phyloP scores from a whole-genome alignment of 371 early-diverging fungal species.

The Mucor lusitanicus region DNA sequence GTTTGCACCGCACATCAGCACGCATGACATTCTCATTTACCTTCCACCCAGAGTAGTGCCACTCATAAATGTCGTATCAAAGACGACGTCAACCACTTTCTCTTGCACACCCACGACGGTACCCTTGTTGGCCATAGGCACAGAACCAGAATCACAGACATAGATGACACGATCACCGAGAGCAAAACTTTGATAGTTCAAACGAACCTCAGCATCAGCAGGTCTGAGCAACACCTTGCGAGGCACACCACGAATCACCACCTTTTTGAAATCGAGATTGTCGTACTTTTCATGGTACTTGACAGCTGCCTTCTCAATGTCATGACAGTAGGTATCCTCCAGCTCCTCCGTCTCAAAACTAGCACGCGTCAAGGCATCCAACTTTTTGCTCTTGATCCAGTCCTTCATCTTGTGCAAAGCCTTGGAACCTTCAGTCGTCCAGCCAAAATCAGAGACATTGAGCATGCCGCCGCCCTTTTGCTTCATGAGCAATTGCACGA shows the following conservation, averaged over 20 bases:
- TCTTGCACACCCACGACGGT: constrained; percentile 83
- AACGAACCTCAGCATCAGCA: constrained; percentile 67
- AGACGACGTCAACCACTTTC: constrained; percentile 77
- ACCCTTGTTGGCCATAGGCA: constrained; percentile 82
- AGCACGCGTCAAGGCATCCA: constrained; percentile 68
- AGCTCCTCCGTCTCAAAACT: constrained; percentile 69
- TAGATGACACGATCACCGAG: constrained; percentile 90
- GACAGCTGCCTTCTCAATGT: constrained; percentile 58
- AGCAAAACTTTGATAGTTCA: constrained; percentile 75
- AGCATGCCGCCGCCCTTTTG: constrained; percentile 39
- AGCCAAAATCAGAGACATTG: constrained; percentile 29
- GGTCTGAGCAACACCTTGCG: constrained; percentile 77
- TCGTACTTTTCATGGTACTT: constrained; percentile 43
- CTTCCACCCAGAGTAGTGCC: constrained; percentile 78
- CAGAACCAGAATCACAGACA: constrained; percentile 75
- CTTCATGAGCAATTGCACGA: constrained; percentile 65
- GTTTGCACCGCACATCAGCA: background rate
- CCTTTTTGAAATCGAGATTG: constrained; percentile 43
- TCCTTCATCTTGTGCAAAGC: constrained; percentile 51
- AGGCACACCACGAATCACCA: constrained; percentile 67
- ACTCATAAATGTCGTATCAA: constrained; percentile 82
- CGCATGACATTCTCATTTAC: constrained; percentile 26
- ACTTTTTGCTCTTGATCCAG: constrained; percentile 69
- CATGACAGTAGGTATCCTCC: constrained; percentile 55
- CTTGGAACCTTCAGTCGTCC: constrained; percentile 33